Evolutionary conservation across 1,139 yeast species (phyloP).

Genomic region (Yamadazyma buinensis): DNA sequence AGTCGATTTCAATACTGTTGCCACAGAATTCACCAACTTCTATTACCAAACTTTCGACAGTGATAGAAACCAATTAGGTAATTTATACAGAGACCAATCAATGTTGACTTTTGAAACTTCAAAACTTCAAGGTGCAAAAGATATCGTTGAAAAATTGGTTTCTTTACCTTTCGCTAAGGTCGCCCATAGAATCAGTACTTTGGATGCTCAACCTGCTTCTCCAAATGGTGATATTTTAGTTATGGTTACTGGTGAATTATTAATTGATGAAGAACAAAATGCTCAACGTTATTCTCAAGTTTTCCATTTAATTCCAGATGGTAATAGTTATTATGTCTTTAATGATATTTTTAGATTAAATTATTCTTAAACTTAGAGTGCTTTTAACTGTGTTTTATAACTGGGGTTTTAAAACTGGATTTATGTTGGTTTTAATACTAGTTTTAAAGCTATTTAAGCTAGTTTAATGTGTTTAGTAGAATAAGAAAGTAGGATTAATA

Average conservation of each 20-base stretch:
- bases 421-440: too few species aligned
- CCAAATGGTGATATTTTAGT: conserved; percentile 92
- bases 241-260: conserved; percentile 95
- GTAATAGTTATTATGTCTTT: conserved; percentile 84
- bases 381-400: too few species aligned
- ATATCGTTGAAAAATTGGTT: conserved; percentile 84
- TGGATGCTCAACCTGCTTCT: conserved; percentile 98
- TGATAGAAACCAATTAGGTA: conserved; percentile 89
- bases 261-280: conserved; percentile 90
- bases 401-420: too few species aligned
- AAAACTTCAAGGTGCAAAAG: conserved; percentile 92
- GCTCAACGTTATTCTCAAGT: conserved; percentile 97
- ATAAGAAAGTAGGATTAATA: too few species aligned
- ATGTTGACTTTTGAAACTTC: conserved; percentile 96
- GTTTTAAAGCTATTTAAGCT: too few species aligned
- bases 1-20: conserved; percentile 72
- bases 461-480: too few species aligned
- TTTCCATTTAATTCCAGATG: conserved; percentile 94
- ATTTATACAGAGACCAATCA: conserved; percentile 92
- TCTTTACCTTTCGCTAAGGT: conserved; percentile 90
- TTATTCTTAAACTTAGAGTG: conserved; percentile 40
- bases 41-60: conserved; percentile 94
- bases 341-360: conserved; percentile 96
- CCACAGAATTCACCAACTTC: conserved; percentile 83
- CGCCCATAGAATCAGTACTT: conserved; percentile 85